Percentiles rank a stretch among this genome's conserved stretches.
Conservation (phyloP, 1,284 basidiomycete genomes). For the Clitocybe nebularis region DNA sequence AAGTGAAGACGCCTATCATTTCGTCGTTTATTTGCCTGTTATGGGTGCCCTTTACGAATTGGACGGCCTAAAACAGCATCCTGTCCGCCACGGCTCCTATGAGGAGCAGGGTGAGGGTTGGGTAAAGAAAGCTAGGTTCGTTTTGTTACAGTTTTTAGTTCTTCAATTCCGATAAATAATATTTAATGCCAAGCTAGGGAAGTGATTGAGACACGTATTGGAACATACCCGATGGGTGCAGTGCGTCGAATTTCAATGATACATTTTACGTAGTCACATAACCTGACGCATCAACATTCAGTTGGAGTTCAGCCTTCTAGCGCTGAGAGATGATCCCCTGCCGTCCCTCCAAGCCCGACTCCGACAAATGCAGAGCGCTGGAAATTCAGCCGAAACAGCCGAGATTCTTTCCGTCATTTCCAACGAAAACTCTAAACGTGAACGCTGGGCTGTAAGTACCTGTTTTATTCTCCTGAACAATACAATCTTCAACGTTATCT, state of each 20-base stretch:
- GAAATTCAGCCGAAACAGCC: slow-evolving; percentile 41
- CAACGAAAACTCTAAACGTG: slow-evolving; percentile 76
- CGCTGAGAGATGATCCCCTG: slow-evolving; percentile 76
- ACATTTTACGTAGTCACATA: slow-evolving; percentile 1
- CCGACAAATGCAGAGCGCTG: slow-evolving; percentile 39
- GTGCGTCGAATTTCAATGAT: slow-evolving; percentile 43
- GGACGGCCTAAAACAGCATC: slow-evolving; percentile 77
- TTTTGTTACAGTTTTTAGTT: slow-evolving; percentile 8
- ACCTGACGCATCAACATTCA: slow-evolving; percentile 25
- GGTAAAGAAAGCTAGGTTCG: slow-evolving; percentile 73
- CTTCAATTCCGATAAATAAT: slow-evolving; percentile 5
- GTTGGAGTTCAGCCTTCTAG: slow-evolving; percentile 90
- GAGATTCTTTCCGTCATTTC: slow-evolving; percentile 60
- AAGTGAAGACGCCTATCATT: slow-evolving; percentile 88
- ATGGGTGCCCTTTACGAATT: slow-evolving; percentile 85
- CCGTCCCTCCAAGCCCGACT: slow-evolving; percentile 62
- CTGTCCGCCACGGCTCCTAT: slow-evolving; percentile 76
- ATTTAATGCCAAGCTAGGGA: slow-evolving; percentile 42
- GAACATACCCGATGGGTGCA: slow-evolving; percentile 79
- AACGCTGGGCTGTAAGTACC: slow-evolving; percentile 70
- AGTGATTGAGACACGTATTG: slow-evolving; percentile 81
- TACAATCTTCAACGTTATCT: slow-evolving; percentile 8
- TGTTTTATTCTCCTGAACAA: slow-evolving; percentile 8
- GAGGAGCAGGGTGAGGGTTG: slow-evolving; percentile 72
- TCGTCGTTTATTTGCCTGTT: slow-evolving; percentile 85